phyloP scores from a whole-genome alignment of 148 eudicot species.

The Persicaria tinctoria region DNA sequence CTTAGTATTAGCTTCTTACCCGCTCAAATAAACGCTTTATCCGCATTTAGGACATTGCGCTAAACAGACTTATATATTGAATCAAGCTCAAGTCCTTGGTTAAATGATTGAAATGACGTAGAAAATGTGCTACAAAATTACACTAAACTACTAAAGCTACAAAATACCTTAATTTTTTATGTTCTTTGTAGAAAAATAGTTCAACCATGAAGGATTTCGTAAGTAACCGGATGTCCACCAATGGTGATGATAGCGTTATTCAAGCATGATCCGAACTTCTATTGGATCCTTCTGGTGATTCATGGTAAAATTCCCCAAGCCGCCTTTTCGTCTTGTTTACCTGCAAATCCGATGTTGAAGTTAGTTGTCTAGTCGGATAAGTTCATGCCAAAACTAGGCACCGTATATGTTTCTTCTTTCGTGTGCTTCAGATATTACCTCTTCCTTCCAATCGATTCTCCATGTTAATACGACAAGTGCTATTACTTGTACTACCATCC shows the following conservation, averaged over 20 bases:
- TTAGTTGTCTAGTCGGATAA: neutral
- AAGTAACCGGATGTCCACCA: no score
- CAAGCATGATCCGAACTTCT: neutral
- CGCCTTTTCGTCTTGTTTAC: neutral
- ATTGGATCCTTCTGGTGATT: neutral
- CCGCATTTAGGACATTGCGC: no score
- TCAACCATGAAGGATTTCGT: no score
- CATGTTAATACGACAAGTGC: conserved; percentile 7
- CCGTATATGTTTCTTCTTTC: neutral
- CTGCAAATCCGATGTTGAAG: neutral
- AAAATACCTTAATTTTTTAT: no score
- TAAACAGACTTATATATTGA: no score
- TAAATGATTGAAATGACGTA: no score
- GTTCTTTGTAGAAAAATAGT: no score
- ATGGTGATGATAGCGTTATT: neutral
- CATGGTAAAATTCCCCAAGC: neutral
- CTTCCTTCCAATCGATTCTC: conserved; percentile 14
- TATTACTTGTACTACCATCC: neutral
- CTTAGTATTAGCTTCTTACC: no score
- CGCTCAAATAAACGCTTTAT: no score
- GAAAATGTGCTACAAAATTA: no score
- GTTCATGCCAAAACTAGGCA: neutral
- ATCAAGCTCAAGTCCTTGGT: no score
- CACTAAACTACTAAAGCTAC: no score
- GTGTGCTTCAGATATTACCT: neutral